Conservation (phyloP, 495 filamentous ascomycete species). For the Xylaria flabelliformis region DNA sequence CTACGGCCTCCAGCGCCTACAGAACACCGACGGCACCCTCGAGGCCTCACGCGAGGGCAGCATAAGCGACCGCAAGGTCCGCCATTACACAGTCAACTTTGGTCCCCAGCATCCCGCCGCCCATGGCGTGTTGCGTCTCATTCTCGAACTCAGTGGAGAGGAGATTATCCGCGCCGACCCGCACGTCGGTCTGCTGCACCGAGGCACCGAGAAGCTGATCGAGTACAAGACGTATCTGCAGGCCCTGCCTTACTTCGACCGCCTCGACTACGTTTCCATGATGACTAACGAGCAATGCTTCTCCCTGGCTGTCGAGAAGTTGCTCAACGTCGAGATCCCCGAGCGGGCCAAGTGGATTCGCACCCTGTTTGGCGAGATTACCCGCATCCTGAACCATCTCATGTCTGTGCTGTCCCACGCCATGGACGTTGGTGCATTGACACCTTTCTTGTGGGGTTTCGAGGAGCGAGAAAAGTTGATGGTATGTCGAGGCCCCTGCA, state of each 20-base stretch:
- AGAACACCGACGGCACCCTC: slow-evolving; percentile 46
- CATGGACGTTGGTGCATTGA: slow-evolving; percentile 99
- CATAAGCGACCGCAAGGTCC: slow-evolving; percentile 79
- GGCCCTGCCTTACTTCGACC: slow-evolving; percentile 98
- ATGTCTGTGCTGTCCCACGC: slow-evolving; percentile 98
- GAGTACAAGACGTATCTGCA: slow-evolving; percentile 99
- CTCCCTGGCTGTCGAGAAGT: slow-evolving; percentile 93
- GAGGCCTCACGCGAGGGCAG: slow-evolving; percentile 56
- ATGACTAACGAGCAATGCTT: slow-evolving; percentile 99
- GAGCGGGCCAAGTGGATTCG: slow-evolving; percentile 96
- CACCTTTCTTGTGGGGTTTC: slow-evolving; percentile 99
- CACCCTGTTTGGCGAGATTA: slow-evolving; percentile 96
- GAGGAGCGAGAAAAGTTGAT: slow-evolving; percentile 99
- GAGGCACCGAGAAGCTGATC: slow-evolving; percentile 99
- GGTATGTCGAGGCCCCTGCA: slow-evolving; percentile 61
- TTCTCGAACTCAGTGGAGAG: slow-evolving; percentile 97
- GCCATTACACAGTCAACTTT: slow-evolving; percentile 99
- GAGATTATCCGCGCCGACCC: slow-evolving; percentile 96
- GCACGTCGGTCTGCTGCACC: slow-evolving; percentile 94
- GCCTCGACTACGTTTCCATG: slow-evolving; percentile 99
- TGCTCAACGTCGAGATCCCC: slow-evolving; percentile 96
- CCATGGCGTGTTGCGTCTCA: slow-evolving; percentile 96
- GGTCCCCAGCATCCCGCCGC: slow-evolving; percentile 99
- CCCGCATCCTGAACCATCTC: slow-evolving; percentile 92
- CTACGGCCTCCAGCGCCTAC: slow-evolving; percentile 57